Evolutionary conservation across 2,329 filamentous ascomycete species (phyloP).

Genomic region (Neurospora crassa): DNA sequence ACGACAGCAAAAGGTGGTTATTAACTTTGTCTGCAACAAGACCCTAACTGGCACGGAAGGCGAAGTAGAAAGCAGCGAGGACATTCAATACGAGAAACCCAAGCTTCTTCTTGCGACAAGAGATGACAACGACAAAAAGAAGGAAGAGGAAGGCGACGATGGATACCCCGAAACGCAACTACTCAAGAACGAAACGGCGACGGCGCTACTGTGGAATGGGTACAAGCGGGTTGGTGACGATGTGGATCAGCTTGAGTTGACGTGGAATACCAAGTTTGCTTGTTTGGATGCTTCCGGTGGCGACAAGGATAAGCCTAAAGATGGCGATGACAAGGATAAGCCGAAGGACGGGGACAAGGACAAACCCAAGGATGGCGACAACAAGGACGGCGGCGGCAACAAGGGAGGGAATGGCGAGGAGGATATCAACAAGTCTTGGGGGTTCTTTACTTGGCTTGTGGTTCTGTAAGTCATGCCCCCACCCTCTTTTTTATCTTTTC

Average conservation of each 20-base stretch:
- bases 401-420: slow-evolving; percentile 23
- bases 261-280: slow-evolving; percentile 82
- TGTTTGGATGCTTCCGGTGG: slow-evolving; percentile 49
- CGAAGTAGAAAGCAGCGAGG: slow-evolving; percentile 46
- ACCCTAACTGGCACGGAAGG: slow-evolving; percentile 65
- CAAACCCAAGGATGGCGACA: slow-evolving; percentile 9
- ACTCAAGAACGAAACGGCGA: slow-evolving; percentile 23
- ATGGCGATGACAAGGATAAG: slow-evolving; percentile 20
- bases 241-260: slow-evolving; percentile 54
- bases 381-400: slow-evolving; percentile 33
- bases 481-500: background rate
- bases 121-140: slow-evolving; percentile 21
- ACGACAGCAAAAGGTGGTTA: slow-evolving; percentile 60
- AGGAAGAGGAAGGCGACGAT: slow-evolving; percentile 28
- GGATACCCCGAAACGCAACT: slow-evolving; percentile 41
- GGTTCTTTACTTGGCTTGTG: slow-evolving; percentile 95
- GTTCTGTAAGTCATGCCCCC: slow-evolving; percentile 59
- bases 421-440: slow-evolving; percentile 45
- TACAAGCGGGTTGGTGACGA: slow-evolving; percentile 53
- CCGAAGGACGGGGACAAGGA: slow-evolving; percentile 25
- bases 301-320: slow-evolving; percentile 42
- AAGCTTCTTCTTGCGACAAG: slow-evolving; percentile 3
- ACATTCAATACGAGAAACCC: slow-evolving; percentile 35
- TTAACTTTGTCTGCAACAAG: slow-evolving; percentile 77
- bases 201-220: slow-evolving; percentile 64